These are phyloP conservation scores for Leccinum imitatum DNA, from an alignment of 768 basidiomycete genomes.

Conservation along the genomic window DNA sequence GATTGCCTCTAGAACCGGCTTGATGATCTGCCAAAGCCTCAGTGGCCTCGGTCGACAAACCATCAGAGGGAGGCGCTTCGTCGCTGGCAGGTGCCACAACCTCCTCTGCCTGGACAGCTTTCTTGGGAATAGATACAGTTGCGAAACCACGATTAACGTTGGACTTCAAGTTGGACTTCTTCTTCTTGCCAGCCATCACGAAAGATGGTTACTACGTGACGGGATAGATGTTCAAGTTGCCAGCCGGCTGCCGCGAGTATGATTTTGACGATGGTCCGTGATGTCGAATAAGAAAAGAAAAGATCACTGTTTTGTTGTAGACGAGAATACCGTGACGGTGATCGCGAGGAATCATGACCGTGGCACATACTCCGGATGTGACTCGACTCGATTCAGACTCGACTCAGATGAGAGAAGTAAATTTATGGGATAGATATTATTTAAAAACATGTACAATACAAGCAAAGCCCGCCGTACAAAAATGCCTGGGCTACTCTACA, in stretches of 20 bases:
- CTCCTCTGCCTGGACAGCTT: conserved; percentile 40
- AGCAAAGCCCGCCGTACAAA: conserved; percentile 27
- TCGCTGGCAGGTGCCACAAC: conserved; percentile 16
- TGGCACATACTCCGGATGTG: background rate
- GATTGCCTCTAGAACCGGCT: conserved; percentile 4
- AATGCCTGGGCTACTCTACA: conserved; percentile 34
- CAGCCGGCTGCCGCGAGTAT: background rate
- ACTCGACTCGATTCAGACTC: background rate
- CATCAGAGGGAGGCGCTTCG: conserved; percentile 5
- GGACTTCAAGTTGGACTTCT: conserved; percentile 65
- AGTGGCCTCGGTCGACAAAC: conserved; percentile 6
- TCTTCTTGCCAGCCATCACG: conserved; percentile 72
- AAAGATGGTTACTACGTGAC: background rate
- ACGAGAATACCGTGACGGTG: background rate
- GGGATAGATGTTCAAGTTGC: background rate
- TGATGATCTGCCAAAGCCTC: conserved; percentile 9
- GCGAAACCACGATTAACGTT: conserved; percentile 69
- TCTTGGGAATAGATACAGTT: conserved; percentile 83
- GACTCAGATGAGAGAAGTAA: background rate
- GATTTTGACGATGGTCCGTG: background rate
- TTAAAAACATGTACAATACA: conserved; percentile 30
- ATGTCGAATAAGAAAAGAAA: background rate
- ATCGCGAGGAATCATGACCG: conserved; percentile 1
- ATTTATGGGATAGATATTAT: conserved; percentile 22
- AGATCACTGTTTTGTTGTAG: background rate